A percentile compares a stretch with the other conserved stretches of the same genome.
These are phyloP conservation scores for Fimicolochytrium jonesii DNA, from an alignment of 192 early-diverging fungal genomes.

Conservation along the genomic window DNA sequence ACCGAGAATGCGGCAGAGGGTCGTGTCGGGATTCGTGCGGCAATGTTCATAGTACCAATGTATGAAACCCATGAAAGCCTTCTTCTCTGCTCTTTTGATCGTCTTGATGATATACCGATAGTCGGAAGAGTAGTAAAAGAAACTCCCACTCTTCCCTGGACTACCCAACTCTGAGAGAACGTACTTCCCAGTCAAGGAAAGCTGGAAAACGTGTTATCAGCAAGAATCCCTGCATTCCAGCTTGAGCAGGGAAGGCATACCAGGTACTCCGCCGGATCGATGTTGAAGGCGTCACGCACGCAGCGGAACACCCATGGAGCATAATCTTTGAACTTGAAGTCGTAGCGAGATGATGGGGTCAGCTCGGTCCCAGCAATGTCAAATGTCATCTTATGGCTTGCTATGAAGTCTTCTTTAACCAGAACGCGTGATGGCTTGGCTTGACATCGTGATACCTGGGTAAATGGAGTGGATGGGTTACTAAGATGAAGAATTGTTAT, in stretches of 20 bases:
- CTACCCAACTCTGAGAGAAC: conserved; percentile 91
- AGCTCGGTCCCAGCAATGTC: conserved; percentile 95
- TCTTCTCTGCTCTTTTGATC: conserved; percentile 91
- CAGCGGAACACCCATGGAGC: conserved; percentile 94
- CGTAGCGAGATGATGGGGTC: conserved; percentile 90
- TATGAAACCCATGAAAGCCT: conserved; percentile 85
- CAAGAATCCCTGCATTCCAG: neutral
- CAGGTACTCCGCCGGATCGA: conserved; percentile 91
- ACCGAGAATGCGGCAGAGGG: conserved; percentile 91
- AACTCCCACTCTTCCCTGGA: conserved; percentile 92
- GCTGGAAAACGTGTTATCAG: conserved; percentile 32
- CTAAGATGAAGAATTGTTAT: neutral
- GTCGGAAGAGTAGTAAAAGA: conserved; percentile 98
- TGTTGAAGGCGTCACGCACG: conserved; percentile 80
- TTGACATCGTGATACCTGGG: conserved; percentile 73
- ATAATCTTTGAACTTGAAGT: conserved; percentile 99
- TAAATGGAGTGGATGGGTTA: neutral
- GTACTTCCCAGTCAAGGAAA: conserved; percentile 93
- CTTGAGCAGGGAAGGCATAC: conserved; percentile 36
- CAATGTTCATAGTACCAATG: conserved; percentile 90
- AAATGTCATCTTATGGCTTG: conserved; percentile 92
- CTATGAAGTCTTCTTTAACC: conserved; percentile 72
- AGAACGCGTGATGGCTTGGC: conserved; percentile 74
- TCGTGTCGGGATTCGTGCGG: conserved; percentile 81
- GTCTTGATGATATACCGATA: conserved; percentile 99